Conservation (phyloP, 2,329 filamentous ascomycete species). For the Scytalidium sp. region DNA sequence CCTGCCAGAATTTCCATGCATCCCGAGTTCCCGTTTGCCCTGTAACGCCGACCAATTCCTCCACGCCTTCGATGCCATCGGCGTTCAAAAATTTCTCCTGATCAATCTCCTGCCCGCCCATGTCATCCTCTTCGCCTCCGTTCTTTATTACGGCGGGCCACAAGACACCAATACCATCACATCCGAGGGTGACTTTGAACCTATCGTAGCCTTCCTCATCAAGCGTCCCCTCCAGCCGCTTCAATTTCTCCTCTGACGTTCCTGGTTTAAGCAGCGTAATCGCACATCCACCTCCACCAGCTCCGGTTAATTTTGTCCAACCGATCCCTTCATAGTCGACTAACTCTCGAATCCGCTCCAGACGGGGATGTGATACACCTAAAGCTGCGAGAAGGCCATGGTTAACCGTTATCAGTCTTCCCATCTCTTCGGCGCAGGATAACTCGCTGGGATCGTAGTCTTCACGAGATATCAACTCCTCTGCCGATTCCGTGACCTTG, state of each 20-base stretch:
- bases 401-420: constrained; percentile 89
- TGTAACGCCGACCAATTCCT: constrained; percentile 79
- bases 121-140: constrained; percentile 70
- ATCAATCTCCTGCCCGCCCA: constrained; percentile 90
- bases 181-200: constrained; percentile 87
- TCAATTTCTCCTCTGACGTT: constrained; percentile 52
- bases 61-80: constrained; percentile 79
- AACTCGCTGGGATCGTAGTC: constrained; percentile 65
- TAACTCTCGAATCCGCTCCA: constrained; percentile 88
- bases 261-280: constrained; percentile 83
- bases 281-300: constrained; percentile 91
- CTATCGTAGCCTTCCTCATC: constrained; percentile 72
- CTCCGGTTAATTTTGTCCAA: constrained; percentile 96
- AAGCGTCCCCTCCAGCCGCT: constrained; percentile 62
- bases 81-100: constrained; percentile 84
- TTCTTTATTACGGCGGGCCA: constrained; percentile 91
- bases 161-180: constrained; percentile 89
- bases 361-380: constrained; percentile 88
- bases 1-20: constrained; percentile 85
- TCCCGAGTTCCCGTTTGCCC: constrained; percentile 66
- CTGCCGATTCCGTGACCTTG: constrained; percentile 57
- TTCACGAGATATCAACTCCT: constrained; percentile 52
- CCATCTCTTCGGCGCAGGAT: constrained; percentile 67
- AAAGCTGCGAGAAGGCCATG: constrained; percentile 88
- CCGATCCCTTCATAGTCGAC: constrained; percentile 87